phyloP scores from a whole-genome alignment of 2,329 filamentous ascomycete genomes.

The Fusarium compactum region DNA sequence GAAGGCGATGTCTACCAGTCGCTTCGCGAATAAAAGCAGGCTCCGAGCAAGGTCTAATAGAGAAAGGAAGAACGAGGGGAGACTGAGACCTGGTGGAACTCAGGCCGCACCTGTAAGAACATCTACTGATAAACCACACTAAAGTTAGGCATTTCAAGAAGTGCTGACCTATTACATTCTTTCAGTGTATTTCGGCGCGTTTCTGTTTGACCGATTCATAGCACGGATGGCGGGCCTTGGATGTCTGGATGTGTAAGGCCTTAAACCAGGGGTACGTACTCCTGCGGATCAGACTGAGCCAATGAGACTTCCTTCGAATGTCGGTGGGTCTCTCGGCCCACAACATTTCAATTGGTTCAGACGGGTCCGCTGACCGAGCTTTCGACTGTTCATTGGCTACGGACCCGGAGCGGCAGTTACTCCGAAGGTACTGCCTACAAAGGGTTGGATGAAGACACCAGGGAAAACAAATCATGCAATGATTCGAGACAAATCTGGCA shows the following conservation, averaged over 20 bases:
- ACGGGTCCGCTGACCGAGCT: fast-evolving
- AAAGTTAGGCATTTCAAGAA: not conserved
- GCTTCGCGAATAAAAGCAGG: not conserved
- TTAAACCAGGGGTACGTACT: not conserved
- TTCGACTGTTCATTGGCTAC: not conserved
- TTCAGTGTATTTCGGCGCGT: not conserved
- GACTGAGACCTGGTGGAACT: not conserved
- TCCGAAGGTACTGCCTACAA: not conserved
- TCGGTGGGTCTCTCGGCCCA: fast-evolving
- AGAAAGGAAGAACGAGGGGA: not conserved
- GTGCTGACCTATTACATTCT: not conserved
- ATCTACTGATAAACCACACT: not conserved
- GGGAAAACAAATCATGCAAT: too few relatives aligned
- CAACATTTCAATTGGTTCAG: too few relatives aligned
- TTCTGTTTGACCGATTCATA: not conserved
- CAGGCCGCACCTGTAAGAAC: fast-evolving
- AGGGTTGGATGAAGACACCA: too few relatives aligned
- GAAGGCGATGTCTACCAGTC: not conserved
- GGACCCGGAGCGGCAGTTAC: fast-evolving
- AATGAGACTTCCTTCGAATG: fast-evolving
- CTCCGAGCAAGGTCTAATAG: not conserved
- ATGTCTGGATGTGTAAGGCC: not conserved
- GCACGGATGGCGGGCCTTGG: not conserved
- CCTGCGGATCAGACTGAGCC: too few relatives aligned
- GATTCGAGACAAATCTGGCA: fast-evolving